Evolutionary conservation across 192 early-diverging fungal genomes (phyloP).

Genomic region (Coemansia sp.): DNA sequence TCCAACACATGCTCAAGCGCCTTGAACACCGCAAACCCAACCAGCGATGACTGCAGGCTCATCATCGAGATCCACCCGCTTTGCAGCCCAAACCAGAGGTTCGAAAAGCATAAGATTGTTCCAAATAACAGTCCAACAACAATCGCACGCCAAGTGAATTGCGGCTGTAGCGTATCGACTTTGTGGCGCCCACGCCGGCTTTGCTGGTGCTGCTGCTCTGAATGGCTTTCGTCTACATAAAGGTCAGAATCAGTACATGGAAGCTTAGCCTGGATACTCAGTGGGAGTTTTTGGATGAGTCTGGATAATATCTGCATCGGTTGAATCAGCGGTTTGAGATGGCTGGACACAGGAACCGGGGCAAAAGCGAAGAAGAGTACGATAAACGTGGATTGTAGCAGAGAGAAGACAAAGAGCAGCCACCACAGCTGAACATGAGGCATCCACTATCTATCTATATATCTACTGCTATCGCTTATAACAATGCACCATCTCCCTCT

Average conservation of each 20-base stretch:
- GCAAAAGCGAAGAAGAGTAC: neutral
- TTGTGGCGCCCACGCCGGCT: constrained; percentile 12
- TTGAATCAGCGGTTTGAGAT: neutral
- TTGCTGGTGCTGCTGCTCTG: constrained; percentile 3
- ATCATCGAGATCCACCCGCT: constrained; percentile 81
- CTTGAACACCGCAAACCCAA: constrained; percentile 80
- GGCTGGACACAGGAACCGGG: neutral
- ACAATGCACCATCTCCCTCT: neutral
- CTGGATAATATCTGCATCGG: neutral
- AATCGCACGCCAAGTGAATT: constrained; percentile 55
- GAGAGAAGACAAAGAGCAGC: neutral
- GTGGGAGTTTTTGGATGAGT: neutral
- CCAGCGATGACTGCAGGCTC: constrained; percentile 69
- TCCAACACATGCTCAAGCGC: constrained; percentile 53
- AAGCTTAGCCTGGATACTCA: neutral
- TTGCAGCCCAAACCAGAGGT: constrained; percentile 87
- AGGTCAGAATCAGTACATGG: neutral
- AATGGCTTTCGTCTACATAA: constrained; percentile 8
- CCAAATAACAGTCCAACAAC: constrained; percentile 67
- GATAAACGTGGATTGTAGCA: neutral
- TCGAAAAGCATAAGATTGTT: constrained; percentile 76
- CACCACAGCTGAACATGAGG: no score
- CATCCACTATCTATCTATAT: no score
- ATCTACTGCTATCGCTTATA: neutral
- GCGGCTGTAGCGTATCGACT: constrained; percentile 41